Conservation (phyloP, 192 early-diverging fungal species). For the Chytriomyces sp. region DNA sequence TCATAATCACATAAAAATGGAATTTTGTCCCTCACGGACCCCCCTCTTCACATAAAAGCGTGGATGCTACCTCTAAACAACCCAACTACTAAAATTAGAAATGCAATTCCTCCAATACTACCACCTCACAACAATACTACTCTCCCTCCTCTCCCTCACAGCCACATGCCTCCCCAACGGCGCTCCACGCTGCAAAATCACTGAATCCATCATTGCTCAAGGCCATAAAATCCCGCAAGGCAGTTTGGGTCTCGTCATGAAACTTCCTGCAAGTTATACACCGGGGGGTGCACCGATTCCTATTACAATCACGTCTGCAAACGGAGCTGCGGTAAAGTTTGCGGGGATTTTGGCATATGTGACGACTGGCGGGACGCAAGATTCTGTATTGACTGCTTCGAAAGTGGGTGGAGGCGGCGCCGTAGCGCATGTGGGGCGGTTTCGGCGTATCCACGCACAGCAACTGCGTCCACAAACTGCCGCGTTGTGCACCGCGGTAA, state of each 20-base stretch:
- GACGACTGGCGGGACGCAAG: conserved; percentile 33
- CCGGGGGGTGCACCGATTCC: conserved; percentile 17
- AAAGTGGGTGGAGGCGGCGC: conserved; percentile 9
- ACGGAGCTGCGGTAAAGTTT: background rate
- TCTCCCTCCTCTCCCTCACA: background rate
- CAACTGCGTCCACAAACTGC: conserved; percentile 23
- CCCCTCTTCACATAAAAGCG: too few species aligned
- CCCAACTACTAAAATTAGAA: too few species aligned
- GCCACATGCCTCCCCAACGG: conserved; percentile 22
- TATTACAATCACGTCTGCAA: conserved; percentile 1
- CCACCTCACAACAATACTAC: too few species aligned
- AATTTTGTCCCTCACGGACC: too few species aligned
- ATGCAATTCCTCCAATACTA: background rate
- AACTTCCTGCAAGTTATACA: conserved; percentile 16
- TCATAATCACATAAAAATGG: too few species aligned
- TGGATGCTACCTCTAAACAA: too few species aligned
- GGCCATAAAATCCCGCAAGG: conserved; percentile 12
- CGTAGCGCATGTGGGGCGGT: conserved; percentile 3
- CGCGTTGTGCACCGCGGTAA: background rate
- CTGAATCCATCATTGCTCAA: background rate
- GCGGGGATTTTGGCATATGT: conserved; percentile 42
- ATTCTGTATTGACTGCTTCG: conserved; percentile 30
- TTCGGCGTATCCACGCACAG: background rate
- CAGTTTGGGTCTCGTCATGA: conserved; percentile 3
- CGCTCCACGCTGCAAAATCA: conserved; percentile 30